phyloP scores from a whole-genome alignment of 2,329 filamentous ascomycete genomes.

The Sporothrix dimorphospora region DNA sequence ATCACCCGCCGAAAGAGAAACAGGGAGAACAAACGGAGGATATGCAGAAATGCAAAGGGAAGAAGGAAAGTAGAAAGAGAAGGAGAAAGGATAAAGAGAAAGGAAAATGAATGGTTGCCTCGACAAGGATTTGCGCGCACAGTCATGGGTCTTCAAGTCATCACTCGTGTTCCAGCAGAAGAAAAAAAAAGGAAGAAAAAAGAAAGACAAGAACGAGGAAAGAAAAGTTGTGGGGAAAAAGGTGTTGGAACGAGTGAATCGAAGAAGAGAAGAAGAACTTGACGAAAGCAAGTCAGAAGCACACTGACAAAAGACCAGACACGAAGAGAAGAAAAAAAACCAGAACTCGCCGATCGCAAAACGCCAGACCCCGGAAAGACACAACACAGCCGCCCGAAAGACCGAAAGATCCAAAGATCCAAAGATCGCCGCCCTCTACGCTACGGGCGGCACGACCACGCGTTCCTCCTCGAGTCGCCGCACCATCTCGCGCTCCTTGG shows the following conservation, averaged over 20 bases:
- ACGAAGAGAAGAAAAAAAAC: neutral
- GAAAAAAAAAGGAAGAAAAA: neutral
- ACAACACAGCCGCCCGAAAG: neutral
- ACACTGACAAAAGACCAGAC: neutral
- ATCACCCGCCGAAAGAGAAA: neutral
- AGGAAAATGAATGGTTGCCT: neutral
- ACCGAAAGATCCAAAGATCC: neutral
- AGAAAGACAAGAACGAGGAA: neutral
- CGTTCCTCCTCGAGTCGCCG: slow-evolving; percentile 57
- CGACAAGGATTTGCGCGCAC: slow-evolving; percentile 3
- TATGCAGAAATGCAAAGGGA: neutral
- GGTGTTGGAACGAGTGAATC: slow-evolving; percentile 9
- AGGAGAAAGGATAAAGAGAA: neutral
- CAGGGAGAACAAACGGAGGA: neutral
- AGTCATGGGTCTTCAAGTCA: slow-evolving; percentile 22
- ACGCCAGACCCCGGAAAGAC: slow-evolving; percentile 9
- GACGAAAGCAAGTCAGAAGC: neutral
- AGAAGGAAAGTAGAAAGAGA: too few species aligned
- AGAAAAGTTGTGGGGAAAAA: neutral
- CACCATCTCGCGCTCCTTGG: slow-evolving; percentile 61
- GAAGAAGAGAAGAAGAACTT: neutral
- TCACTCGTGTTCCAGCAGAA: slow-evolving; percentile 23
- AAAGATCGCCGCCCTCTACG: neutral
- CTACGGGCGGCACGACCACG: slow-evolving; percentile 28
- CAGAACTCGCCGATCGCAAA: neutral